These are phyloP conservation scores for Ampelocalamus luodianensis DNA, from an alignment of 176 grass and related monocot species.

Conservation along the genomic window DNA sequence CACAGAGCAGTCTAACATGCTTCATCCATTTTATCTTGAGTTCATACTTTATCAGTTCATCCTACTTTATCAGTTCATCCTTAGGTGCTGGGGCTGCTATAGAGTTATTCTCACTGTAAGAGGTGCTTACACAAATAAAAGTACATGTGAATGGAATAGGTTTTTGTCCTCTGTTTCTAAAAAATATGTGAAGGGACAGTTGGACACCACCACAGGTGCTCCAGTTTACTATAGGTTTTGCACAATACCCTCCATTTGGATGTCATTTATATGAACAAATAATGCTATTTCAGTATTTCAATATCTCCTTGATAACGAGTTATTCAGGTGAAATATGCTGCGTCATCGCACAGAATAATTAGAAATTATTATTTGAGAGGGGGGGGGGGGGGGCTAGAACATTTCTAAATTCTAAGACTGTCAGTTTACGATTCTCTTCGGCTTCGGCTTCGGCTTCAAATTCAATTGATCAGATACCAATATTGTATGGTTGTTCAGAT, in stretches of 20 bases:
- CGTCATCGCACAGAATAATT: not conserved
- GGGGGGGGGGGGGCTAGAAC: not conserved
- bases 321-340: slow-evolving; percentile 29
- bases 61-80: no score
- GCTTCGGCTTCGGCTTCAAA: no score
- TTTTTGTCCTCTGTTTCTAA: no score
- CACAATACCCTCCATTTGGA: not conserved
- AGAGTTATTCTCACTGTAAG: not conserved
- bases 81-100: not conserved
- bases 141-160: no score
- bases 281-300: not conserved
- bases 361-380: slow-evolving; percentile 25
- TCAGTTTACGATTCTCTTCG: not conserved
- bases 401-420: slow-evolving; percentile 19
- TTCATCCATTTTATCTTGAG: slow-evolving; percentile 21
- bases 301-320: slow-evolving; percentile 5
- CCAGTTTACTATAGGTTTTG: slow-evolving; percentile 11
- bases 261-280: slow-evolving; percentile 16
- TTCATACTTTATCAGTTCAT: not conserved
- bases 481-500: slow-evolving; percentile 57
- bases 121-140: not conserved
- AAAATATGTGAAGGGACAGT: slow-evolving; percentile 5
- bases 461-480: slow-evolving; percentile 36
- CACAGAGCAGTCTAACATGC: slow-evolving; percentile 5
- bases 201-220: not conserved